phyloP scores from a whole-genome alignment of 2,329 filamentous ascomycete genomes.

The Periconia macrospinosa region DNA sequence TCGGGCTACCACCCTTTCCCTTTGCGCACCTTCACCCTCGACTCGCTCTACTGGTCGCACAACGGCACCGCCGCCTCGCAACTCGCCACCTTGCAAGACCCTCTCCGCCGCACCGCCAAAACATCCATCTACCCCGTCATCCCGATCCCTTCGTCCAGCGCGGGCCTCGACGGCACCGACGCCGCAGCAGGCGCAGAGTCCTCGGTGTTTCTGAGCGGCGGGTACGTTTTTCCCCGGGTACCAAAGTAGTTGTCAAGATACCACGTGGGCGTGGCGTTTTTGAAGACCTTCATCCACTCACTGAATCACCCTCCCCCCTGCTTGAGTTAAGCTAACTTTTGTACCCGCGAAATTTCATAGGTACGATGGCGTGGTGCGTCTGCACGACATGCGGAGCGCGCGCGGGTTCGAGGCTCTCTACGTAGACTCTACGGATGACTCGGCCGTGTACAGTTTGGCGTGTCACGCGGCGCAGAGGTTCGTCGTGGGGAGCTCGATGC shows the following conservation, averaged over 20 bases:
- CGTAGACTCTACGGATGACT: constrained; percentile 59
- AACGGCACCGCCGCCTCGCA: constrained; percentile 27
- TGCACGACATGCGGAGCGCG: constrained; percentile 63
- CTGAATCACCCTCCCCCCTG: too few species aligned
- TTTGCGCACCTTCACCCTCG: constrained; percentile 44
- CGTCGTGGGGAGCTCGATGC: constrained; percentile 58
- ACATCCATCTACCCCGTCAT: constrained; percentile 50
- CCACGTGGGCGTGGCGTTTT: too few species aligned
- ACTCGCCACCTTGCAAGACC: background rate
- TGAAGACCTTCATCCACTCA: too few species aligned
- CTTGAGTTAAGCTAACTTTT: too few species aligned
- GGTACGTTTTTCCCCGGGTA: too few species aligned
- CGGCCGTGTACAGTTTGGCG: constrained; percentile 61
- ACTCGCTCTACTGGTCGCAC: constrained; percentile 11
- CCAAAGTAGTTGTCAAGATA: too few species aligned
- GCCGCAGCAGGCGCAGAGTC: constrained; percentile 40
- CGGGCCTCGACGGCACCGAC: constrained; percentile 27
- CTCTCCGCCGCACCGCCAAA: too few species aligned
- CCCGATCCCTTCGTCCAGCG: constrained; percentile 39
- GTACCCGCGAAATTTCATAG: too few species aligned
- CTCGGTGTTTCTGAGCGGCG: constrained; percentile 61
- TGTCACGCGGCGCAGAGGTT: constrained; percentile 60
- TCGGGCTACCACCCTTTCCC: constrained; percentile 45
- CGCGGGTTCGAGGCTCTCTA: constrained; percentile 53
- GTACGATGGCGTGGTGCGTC: constrained; percentile 56